Evolutionary conservation across 768 basidiomycete genomes (phyloP).

Genomic region (Lactifluus hygrophoroides): DNA sequence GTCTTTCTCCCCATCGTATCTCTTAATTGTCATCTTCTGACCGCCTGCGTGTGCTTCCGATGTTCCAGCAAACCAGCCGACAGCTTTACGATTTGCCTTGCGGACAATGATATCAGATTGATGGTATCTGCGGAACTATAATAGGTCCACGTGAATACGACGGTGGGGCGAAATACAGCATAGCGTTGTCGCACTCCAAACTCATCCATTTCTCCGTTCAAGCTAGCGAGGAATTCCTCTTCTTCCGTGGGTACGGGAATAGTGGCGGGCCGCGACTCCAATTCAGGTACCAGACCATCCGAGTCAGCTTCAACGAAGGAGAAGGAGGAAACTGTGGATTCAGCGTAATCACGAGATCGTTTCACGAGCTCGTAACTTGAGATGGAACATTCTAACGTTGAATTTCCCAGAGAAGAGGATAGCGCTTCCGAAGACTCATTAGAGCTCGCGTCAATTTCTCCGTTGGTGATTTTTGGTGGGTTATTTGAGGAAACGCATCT

Average conservation of each 20-base stretch:
- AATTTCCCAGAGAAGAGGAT: background rate
- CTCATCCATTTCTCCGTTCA: slow-evolving; percentile 11
- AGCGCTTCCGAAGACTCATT: background rate
- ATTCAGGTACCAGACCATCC: background rate
- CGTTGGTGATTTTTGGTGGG: background rate
- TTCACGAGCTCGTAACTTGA: slow-evolving; percentile 2
- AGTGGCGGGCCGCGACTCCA: background rate
- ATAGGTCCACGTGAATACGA: background rate
- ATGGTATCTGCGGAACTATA: slow-evolving; percentile 46
- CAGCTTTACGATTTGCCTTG: slow-evolving; percentile 20
- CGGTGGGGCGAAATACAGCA: background rate
- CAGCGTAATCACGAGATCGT: too few species aligned
- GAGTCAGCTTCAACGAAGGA: slow-evolving; percentile 3
- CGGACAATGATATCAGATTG: slow-evolving; percentile 39
- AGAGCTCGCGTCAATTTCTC: slow-evolving; percentile 1
- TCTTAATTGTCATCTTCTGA: slow-evolving; percentile 34
- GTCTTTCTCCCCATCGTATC: slow-evolving; percentile 34
- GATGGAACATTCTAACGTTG: background rate
- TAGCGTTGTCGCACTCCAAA: slow-evolving; percentile 8
- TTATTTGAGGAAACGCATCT: background rate
- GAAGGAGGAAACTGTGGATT: background rate
- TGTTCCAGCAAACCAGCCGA: slow-evolving; percentile 41
- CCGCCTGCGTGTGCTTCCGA: slow-evolving; percentile 36
- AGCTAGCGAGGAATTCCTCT: slow-evolving; percentile 15
- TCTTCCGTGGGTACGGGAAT: slow-evolving; percentile 5